Evolutionary conservation across 345 rosid species (phyloP), one percentile per base, ranked within the genome.

Genomic region (Salix brachista): DNA sequence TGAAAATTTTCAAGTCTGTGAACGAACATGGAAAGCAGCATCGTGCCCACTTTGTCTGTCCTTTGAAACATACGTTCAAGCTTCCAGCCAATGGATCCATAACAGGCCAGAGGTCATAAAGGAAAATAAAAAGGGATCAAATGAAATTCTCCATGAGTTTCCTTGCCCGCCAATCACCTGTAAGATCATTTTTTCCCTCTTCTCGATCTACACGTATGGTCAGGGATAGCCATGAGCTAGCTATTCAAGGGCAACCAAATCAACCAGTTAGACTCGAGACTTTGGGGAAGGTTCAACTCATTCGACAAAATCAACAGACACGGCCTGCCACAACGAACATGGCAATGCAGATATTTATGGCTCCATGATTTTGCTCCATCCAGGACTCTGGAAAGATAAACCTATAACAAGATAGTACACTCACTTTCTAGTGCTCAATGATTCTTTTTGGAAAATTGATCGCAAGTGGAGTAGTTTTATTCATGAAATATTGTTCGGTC

Each of bases 41-140:
- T 19, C 18, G 17, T 14, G 82, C 9, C 75, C 78, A 76, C 84
- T 85, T 81, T 83, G 81, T 75, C 72, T 78, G 80, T 77, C 67
- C 76, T 79, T 48, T 2, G 26, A 73, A 75, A 81, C 65, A 58
- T 3, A 56, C 23, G 37, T 32, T 54, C 69, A n/a, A 21, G 64
- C 41, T 41, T 16, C 26, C 16, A 48, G 48, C 39, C 77, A 74
- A 69, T 68, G 74, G 37, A 62, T 79, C 77, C 34, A 62, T 34
- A 69, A 30, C 73, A 56, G 42, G 41, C 11, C 44, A 10, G 21
- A 41, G 13, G 3, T 41, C 44, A 41, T 41, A 58, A 44, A 56
- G 8, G 30, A 44, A 32, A 16, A 19, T 8, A 18, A 46, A 5
- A 61, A 32, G 67, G 18, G 37, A 52, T 34, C 56, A 58, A 52